Evolutionary conservation across 176 grass and related monocot genomes (phyloP).

Genomic region (Zea luxurians): DNA sequence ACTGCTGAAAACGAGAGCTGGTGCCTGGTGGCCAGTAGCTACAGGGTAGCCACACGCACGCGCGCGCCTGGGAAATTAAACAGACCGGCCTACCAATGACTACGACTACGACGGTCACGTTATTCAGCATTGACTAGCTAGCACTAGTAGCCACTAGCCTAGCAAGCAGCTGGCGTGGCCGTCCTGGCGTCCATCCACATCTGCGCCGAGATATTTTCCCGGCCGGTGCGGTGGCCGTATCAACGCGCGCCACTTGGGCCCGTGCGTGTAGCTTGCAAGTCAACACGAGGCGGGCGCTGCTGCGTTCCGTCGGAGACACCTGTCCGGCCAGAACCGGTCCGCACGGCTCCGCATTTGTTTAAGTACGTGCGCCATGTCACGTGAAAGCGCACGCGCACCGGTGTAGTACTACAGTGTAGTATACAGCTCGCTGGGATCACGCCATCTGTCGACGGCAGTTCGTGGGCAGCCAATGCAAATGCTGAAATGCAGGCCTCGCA

Average conservation of each 20-base stretch:
- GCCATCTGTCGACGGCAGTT: constrained; percentile 27
- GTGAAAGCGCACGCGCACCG: constrained; percentile 3
- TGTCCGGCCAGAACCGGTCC: constrained; percentile 33
- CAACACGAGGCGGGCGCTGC: background rate
- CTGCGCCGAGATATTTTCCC: constrained; percentile 27
- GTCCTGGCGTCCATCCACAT: constrained; percentile 34
- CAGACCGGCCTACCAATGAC: background rate
- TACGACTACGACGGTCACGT: constrained; percentile 20
- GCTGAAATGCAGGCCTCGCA: too few species aligned
- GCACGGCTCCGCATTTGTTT: constrained; percentile 20
- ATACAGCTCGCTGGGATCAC: background rate
- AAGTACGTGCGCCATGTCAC: constrained; percentile 16
- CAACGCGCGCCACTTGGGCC: constrained; percentile 16
- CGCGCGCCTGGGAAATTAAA: background rate
- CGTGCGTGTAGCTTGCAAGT: constrained; percentile 21
- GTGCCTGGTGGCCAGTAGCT: background rate
- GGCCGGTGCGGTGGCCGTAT: constrained; percentile 28
- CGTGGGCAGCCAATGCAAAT: background rate
- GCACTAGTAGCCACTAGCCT: background rate
- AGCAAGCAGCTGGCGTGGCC: constrained; percentile 13
- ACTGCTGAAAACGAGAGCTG: constrained; percentile 27
- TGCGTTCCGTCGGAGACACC: constrained; percentile 29
- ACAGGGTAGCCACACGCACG: background rate
- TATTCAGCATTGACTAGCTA: background rate
- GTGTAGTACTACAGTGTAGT: too few species aligned